A percentile compares a stretch with the other conserved stretches of the same genome.
phyloP scores from a whole-genome alignment of 345 rosid genomes.

The Aquilaria sinensis region DNA sequence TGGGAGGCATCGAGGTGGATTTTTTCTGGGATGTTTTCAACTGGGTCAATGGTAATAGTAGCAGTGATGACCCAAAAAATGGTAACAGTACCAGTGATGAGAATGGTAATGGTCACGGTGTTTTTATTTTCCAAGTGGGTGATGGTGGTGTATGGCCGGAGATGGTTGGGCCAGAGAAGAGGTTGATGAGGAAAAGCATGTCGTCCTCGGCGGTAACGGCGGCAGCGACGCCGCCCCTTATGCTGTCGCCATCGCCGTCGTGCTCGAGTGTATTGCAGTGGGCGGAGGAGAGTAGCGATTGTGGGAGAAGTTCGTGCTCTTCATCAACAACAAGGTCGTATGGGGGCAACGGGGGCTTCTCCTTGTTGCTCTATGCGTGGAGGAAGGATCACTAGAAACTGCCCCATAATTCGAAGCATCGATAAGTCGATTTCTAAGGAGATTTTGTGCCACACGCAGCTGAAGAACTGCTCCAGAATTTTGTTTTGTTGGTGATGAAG shows the following conservation, averaged over 20 bases:
- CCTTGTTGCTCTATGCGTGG: constrained; percentile 55
- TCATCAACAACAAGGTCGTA: constrained; percentile 44
- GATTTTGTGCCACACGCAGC: no score
- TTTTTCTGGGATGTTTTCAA: constrained; percentile 56
- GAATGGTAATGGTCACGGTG: constrained; percentile 29
- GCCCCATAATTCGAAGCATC: no score
- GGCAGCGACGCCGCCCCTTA: constrained; percentile 12
- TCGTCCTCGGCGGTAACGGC: constrained; percentile 12
- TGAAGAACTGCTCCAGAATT: no score
- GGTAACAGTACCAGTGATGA: not conserved
- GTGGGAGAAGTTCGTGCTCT: constrained; percentile 52
- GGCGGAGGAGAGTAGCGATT: constrained; percentile 66
- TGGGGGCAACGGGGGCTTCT: constrained; percentile 47
- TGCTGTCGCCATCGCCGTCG: constrained; percentile 30
- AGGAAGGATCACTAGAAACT: constrained; percentile 13
- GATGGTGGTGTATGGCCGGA: constrained; percentile 62
- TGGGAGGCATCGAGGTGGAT: constrained; percentile 39
- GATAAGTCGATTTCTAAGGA: no score
- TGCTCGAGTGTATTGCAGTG: constrained; percentile 51
- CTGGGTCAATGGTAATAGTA: constrained; percentile 26
- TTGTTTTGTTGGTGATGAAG: no score
- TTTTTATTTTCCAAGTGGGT: constrained; percentile 58
- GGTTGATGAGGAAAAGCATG: constrained; percentile 42
- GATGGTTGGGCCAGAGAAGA: constrained; percentile 53
- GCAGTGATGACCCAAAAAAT: not conserved